Conservation (phyloP, 2,329 filamentous ascomycete genomes). For the Fusarium pseudoanthophilum region DNA sequence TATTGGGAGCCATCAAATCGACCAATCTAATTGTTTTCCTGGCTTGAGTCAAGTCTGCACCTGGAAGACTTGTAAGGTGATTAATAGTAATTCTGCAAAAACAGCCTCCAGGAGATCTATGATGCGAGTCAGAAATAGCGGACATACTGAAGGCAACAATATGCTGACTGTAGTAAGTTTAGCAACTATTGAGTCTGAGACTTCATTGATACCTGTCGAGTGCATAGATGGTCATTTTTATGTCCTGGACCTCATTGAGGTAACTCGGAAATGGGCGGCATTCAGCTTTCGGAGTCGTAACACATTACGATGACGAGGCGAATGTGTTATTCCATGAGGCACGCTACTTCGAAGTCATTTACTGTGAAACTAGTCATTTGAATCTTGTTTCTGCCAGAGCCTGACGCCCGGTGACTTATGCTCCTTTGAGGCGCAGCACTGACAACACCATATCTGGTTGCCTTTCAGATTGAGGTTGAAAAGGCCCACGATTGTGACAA, state of each 20-base stretch:
- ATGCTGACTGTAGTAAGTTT: neutral
- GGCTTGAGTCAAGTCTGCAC: neutral
- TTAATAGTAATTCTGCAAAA: conserved; percentile 1
- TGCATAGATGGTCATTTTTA: conserved; percentile 24
- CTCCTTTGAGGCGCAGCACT: conserved; percentile 22
- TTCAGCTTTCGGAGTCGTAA: neutral
- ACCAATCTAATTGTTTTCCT: neutral
- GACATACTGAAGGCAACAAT: neutral
- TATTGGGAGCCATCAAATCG: neutral
- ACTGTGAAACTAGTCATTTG: neutral
- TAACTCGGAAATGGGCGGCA: neutral
- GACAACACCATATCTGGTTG: neutral
- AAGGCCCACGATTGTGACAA: conserved; percentile 4
- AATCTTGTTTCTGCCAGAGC: neutral
- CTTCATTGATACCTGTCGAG: neutral
- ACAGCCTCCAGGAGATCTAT: neutral
- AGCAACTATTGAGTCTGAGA: neutral
- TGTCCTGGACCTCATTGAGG: neutral
- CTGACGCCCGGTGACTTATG: conserved; percentile 24
- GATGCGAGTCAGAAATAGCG: neutral
- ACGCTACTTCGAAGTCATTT: neutral
- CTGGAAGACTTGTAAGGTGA: neutral
- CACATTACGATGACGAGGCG: conserved; percentile 5
- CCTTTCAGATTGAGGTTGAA: conserved; percentile 21
- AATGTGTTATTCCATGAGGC: neutral